Base-by-base conservation (phyloP, 2,329 filamentous ascomycete genomes). In the Curvularia lunata region DNA sequence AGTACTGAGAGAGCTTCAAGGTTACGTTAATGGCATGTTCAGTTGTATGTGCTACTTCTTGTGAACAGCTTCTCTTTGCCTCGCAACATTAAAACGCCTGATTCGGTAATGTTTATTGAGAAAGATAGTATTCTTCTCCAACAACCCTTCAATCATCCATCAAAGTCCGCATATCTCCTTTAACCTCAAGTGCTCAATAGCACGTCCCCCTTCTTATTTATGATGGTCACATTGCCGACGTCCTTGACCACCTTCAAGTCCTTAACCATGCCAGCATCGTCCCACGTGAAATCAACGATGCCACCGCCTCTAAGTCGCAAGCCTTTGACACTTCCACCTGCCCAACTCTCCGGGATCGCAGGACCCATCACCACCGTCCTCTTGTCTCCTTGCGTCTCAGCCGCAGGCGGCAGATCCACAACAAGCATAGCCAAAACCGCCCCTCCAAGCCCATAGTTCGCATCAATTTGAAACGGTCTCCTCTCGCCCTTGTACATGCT, bases 401-500 rank as follows among this genome's bases (percentile, higher is more conserved):
- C 60, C 0, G 80, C 78, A 40, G 13, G 30, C 13, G 65, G 62
- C 52, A 84, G 50, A 68, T 85, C 81, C n/a, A 84, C 78, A 47
- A 84, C 76, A 40, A 85, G 66, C 82, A 85, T 82, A 56, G 77
- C 75, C 52, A 85, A 58, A 50, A 84, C 75, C 0, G 81, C 82
- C 0, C 82, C 84, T 2, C 83, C 84, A 50, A 85, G 83, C 4
- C 84, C 84, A 59, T 84, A 86, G 65, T 86, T 86, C 6, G 84
- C 85, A 66, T 86, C 84, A 55, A 86, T 85, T 73, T 86, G 84
- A 61, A 86, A 86, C 1, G 84, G 83, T 46, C 72, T 70, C 5
- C 77, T 70, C 9, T 72, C 67, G 0, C 76, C 82, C 8, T 62
- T 71, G 64, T 86, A 86, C 79, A 85, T 83, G 41, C 77, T 81